Evolutionary conservation across 768 basidiomycete genomes (phyloP).

Genomic region (Mrakia blollopis): DNA sequence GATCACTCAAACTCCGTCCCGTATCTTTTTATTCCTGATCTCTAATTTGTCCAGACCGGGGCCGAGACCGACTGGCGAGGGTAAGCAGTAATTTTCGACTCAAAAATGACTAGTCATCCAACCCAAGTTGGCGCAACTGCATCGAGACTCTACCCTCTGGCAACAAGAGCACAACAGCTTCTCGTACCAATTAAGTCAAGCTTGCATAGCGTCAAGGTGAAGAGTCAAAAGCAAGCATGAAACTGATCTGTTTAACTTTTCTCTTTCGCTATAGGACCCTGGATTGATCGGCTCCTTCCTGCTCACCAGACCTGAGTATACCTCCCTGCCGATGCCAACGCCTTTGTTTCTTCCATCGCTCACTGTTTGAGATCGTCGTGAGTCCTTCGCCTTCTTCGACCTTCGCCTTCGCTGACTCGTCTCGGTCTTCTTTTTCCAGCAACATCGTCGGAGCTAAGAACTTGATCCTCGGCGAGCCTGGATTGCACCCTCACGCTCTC

Average conservation of each 20-base stretch:
- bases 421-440: constrained; percentile 25
- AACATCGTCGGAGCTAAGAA: constrained; percentile 88
- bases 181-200: constrained; percentile 53
- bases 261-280: constrained; percentile 51
- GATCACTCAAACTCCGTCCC: too few species aligned
- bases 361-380: constrained; percentile 71
- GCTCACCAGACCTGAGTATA: constrained; percentile 67
- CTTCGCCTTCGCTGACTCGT: background rate
- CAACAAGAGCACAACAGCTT: constrained; percentile 70
- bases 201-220: too few species aligned
- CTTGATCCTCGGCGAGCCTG: constrained; percentile 66
- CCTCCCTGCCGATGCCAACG: constrained; percentile 85
- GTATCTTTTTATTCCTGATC: background rate
- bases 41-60: constrained; percentile 71
- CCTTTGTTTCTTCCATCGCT: constrained; percentile 72
- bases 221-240: too few species aligned
- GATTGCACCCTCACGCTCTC: constrained; percentile 48
- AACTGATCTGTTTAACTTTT: too few species aligned
- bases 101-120: too few species aligned
- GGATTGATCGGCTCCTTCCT: constrained; percentile 81
- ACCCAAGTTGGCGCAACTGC: constrained; percentile 49
- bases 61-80: constrained; percentile 65
- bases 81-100: too few species aligned
- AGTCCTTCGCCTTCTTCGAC: background rate
- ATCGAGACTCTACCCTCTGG: constrained; percentile 84